Conservation (phyloP, 495 filamentous ascomycete species). For the Neurospora sp. region DNA sequence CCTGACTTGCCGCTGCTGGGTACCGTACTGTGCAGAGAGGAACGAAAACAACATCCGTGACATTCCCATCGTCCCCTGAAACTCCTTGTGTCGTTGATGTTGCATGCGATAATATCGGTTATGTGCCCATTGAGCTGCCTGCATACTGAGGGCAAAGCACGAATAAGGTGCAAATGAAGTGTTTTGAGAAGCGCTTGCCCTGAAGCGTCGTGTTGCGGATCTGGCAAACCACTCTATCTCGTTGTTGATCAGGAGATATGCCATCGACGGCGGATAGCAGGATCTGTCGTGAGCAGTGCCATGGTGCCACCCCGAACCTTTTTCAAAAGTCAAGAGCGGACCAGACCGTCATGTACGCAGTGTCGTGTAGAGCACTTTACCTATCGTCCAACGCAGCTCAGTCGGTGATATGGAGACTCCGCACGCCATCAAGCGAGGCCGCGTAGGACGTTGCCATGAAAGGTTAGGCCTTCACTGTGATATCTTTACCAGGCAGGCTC, state of each 20-base stretch:
- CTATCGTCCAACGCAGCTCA: neutral
- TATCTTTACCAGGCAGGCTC: neutral
- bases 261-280: neutral
- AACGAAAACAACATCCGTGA: neutral
- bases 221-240: neutral
- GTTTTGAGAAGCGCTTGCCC: neutral
- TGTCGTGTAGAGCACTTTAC: neutral
- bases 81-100: neutral
- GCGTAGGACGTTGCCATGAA: neutral
- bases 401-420: neutral
- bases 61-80: neutral
- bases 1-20: neutral
- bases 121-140: neutral
- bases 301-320: neutral
- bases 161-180: neutral
- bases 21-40: neutral
- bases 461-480: neutral
- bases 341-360: neutral
- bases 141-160: neutral
- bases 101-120: neutral
- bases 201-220: neutral
- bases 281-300: neutral
- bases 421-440: neutral
- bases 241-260: neutral
- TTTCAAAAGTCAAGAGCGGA: neutral